These are phyloP conservation scores for Geotrichum australiense DNA, from an alignment of 1,139 yeast species.

Conservation along the genomic window DNA sequence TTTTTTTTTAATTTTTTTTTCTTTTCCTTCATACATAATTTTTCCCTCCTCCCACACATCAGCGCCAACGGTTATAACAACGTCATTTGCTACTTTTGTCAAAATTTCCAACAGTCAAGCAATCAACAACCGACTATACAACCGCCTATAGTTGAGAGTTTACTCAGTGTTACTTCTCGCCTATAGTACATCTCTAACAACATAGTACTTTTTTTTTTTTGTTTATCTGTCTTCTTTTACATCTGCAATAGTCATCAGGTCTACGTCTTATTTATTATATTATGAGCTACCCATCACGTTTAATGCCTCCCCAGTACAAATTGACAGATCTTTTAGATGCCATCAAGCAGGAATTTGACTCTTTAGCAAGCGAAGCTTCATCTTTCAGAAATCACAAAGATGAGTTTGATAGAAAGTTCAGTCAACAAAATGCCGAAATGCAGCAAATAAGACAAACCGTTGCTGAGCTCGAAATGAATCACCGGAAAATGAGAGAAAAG, in stretches of 20 bases:
- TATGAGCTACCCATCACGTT: slow-evolving; percentile 19
- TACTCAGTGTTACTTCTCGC: not conserved
- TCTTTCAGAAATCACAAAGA: slow-evolving; percentile 86
- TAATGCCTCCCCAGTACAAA: slow-evolving; percentile 37
- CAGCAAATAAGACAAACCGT: slow-evolving; percentile 92
- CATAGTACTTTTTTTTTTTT: not conserved
- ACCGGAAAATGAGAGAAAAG: slow-evolving; percentile 89
- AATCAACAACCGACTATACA: too few relatives aligned
- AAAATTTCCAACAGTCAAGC: too few relatives aligned
- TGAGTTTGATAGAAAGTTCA: slow-evolving; percentile 83
- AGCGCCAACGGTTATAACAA: too few relatives aligned
- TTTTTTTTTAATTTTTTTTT: not conserved
- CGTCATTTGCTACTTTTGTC: too few relatives aligned
- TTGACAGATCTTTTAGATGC: slow-evolving; percentile 81
- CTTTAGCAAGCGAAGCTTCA: slow-evolving; percentile 79
- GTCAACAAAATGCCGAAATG: slow-evolving; percentile 90
- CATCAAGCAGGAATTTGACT: slow-evolving; percentile 85
- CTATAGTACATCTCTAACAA: not conserved
- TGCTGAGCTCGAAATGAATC: slow-evolving; percentile 89
- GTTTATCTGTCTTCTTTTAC: not conserved
- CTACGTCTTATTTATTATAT: not conserved
- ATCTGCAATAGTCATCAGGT: not conserved
- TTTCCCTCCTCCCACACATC: not conserved
- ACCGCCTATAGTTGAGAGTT: too few relatives aligned
- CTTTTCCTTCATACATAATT: too few relatives aligned